These are phyloP conservation scores for Actinomortierella ambigua DNA, from an alignment of 371 early-diverging fungal species.

Conservation along the genomic window DNA sequence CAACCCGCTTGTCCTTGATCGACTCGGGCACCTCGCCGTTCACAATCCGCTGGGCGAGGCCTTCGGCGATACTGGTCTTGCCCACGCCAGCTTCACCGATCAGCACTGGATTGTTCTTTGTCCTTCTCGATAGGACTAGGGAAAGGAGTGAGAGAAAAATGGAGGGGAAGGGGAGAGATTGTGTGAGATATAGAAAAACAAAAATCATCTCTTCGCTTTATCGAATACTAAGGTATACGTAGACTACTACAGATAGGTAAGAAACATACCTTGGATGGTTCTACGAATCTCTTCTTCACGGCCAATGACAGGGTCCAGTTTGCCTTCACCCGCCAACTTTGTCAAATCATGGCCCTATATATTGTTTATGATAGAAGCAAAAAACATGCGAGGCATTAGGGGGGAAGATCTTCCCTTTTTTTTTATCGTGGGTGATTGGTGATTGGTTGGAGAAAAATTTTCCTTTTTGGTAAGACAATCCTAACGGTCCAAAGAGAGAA, in stretches of 20 bases:
- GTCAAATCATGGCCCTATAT: slow-evolving; percentile 69
- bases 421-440: neutral
- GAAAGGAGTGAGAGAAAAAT: neutral
- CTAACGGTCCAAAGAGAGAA: neutral
- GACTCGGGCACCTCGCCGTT: slow-evolving; percentile 83
- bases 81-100: slow-evolving; percentile 82
- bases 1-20: slow-evolving; percentile 72
- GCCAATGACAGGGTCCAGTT: slow-evolving; percentile 90
- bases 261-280: slow-evolving; percentile 70
- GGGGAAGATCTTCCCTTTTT: no score
- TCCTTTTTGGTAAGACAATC: neutral
- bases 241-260: neutral
- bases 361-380: no score
- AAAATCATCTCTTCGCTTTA: no score
- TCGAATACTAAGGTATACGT: no score
- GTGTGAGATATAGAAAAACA: neutral
- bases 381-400: no score
- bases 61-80: slow-evolving; percentile 72
- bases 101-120: slow-evolving; percentile 92
- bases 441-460: neutral
- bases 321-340: slow-evolving; percentile 73
- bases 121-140: slow-evolving; percentile 66
- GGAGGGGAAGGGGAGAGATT: neutral
- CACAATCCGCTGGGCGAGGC: slow-evolving; percentile 82
- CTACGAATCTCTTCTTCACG: slow-evolving; percentile 85